Evolutionary conservation across 129 eudicot species (phyloP), one percentile per base, ranked within the genome.

Genomic region (Tagetes patula): DNA sequence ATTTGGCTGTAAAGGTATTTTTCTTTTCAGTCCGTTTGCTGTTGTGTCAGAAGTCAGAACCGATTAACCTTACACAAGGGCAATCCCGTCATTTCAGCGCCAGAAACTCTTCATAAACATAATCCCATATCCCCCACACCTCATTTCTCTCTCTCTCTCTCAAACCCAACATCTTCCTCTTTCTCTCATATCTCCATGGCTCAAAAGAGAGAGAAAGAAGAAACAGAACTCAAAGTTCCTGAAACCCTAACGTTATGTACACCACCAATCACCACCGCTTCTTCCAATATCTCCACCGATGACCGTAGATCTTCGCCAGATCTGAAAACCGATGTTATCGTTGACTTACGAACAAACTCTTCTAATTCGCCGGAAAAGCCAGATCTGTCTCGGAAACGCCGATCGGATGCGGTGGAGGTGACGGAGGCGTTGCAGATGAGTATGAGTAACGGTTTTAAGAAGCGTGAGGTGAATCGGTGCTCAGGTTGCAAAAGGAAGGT

Each of bases 221-320:
- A 86, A 67, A 88, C 91, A 56, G 96, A 88, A 82, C 87, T 85
- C 80, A 83, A 88, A 55, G 85, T 86, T 20, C 85, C 88, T 6
- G 87, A 85, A 71, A 75, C 74, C 59, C 1, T 84, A 37, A 41
- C 82, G 31, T 31, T 80, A 12, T 84, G 87, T 77, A 65, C 84
- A 43, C 82, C 81, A 4, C 75, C 79, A n/a, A 78, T 74, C 62
- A 37, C 74, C 62, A 63, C 75, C 59, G 78, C 80, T 32, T 74
- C 78, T 20, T 77, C 85, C 8, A 72, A 64, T 33, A 61, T 81
- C 27, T 71, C 77, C 10, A 59, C 81, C 8, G 74, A 80, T 36
- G 78, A 64, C 73, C 65, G 75, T 5, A 65, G 75, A 65, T 75
- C 88, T 30, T 72, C 77, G 1, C 73, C 81, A 27, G 77, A 77